Percentiles rank a stretch among this genome's conserved stretches.
Evolutionary conservation across 169 alveolate genomes (phyloP).

Genomic region (Prorocentrum cordatum): DNA sequence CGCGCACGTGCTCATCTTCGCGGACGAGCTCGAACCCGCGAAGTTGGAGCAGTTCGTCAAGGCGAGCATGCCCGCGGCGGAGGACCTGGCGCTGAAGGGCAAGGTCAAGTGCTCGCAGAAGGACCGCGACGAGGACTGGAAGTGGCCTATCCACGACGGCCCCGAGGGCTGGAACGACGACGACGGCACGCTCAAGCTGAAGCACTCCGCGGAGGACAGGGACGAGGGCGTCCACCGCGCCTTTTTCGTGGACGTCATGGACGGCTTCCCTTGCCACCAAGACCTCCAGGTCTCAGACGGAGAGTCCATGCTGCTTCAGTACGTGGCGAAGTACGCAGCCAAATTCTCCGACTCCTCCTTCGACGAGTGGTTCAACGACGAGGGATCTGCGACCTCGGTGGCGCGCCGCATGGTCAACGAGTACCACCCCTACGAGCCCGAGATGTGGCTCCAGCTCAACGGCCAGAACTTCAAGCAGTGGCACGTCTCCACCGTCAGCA

Average conservation of each 20-base stretch:
- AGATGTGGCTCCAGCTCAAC: conserved; percentile 1
- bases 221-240: background rate
- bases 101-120: background rate
- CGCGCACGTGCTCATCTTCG: background rate
- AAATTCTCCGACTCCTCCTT: background rate
- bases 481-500: background rate
- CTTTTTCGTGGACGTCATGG: background rate
- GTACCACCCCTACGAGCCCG: conserved; percentile 3
- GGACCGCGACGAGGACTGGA: background rate
- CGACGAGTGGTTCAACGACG: conserved; percentile 1
- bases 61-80: background rate
- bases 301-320: background rate
- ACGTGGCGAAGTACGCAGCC: background rate
- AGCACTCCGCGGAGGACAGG: background rate
- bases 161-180: background rate
- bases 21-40: background rate
- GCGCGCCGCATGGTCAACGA: background rate
- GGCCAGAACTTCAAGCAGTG: conserved; percentile 7
- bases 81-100: background rate
- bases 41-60: background rate
- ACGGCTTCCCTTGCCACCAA: background rate
- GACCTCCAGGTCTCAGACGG: background rate
- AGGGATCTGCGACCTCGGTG: background rate
- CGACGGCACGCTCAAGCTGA: background rate
- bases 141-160: background rate